phyloP scores from a whole-genome alignment of 257 asterid species.

The Nicotiana obtusifolia region DNA sequence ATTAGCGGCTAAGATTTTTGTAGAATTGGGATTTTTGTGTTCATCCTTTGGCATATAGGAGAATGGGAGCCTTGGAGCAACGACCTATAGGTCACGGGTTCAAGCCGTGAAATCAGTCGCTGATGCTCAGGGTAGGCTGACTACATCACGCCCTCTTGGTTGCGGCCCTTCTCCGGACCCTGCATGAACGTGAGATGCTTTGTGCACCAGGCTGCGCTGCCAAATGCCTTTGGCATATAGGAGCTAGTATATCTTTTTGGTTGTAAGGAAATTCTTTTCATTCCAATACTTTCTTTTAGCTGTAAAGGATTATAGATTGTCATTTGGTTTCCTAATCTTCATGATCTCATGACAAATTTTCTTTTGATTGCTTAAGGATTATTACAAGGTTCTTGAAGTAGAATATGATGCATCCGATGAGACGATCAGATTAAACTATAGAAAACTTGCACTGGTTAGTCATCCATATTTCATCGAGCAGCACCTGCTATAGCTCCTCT shows the following conservation, averaged over 20 bases:
- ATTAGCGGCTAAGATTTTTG: neutral
- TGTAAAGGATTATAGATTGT: neutral
- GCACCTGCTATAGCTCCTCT: slow-evolving; percentile 11
- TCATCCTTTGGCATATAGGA: neutral
- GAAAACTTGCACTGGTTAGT: slow-evolving; percentile 65
- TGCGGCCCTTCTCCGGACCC: no score
- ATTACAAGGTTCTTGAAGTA: slow-evolving; percentile 60
- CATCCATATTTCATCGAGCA: slow-evolving; percentile 2
- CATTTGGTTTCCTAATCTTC: neutral
- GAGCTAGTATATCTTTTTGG: neutral
- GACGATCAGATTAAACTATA: slow-evolving; percentile 47
- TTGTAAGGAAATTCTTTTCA: neutral
- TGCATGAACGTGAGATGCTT: no score
- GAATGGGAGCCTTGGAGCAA: no score
- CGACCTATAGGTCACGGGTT: no score
- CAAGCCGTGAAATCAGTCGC: no score
- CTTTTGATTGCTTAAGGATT: slow-evolving; percentile 37
- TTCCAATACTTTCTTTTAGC: neutral
- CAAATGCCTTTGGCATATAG: neutral
- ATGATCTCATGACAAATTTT: neutral
- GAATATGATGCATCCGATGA: slow-evolving; percentile 73
- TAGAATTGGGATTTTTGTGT: neutral
- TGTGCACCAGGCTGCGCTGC: no score
- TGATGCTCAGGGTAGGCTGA: no score
- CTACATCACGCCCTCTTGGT: no score